Percentiles rank a stretch among this genome's conserved stretches.
phyloP scores from a whole-genome alignment of 768 basidiomycete genomes.

The Termitomyces eurrhizus region DNA sequence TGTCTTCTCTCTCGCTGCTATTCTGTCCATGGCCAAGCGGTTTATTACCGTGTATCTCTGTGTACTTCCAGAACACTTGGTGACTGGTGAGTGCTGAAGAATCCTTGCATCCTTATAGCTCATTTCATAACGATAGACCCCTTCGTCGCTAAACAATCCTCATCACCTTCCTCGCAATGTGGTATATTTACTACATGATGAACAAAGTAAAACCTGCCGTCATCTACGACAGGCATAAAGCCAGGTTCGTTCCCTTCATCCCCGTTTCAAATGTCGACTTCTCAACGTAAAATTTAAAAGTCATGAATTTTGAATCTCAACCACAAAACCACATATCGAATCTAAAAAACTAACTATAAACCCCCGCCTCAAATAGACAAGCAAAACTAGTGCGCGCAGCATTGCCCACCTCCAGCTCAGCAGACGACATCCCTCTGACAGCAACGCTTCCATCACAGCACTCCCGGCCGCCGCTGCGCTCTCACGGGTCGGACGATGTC shows the following conservation, averaged over 20 bases:
- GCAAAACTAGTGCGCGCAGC: constrained; percentile 38
- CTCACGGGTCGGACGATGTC: not conserved
- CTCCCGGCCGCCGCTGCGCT: not conserved
- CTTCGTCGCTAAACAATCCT: no score
- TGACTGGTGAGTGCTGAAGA: no score
- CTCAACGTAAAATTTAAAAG: no score
- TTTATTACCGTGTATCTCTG: constrained; percentile 91
- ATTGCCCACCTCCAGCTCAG: constrained; percentile 18
- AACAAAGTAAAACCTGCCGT: constrained; percentile 60
- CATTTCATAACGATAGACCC: constrained; percentile 50
- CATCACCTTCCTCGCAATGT: constrained; percentile 74
- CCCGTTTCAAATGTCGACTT: not conserved
- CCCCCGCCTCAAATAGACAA: constrained; percentile 41
- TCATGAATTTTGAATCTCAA: not conserved
- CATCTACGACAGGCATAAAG: constrained; percentile 69
- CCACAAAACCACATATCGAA: not conserved
- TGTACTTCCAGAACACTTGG: constrained; percentile 59
- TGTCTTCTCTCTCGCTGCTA: constrained; percentile 73
- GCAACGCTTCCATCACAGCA: constrained; percentile 1
- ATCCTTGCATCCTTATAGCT: no score
- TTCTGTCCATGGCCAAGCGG: constrained; percentile 86
- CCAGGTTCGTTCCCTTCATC: constrained; percentile 50
- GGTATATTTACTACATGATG: constrained; percentile 79
- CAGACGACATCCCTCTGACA: constrained; percentile 34
- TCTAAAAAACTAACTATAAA: no score